phyloP scores from a whole-genome alignment of 2,329 filamentous ascomycete genomes.

The Hirsutella rhossiliensis region DNA sequence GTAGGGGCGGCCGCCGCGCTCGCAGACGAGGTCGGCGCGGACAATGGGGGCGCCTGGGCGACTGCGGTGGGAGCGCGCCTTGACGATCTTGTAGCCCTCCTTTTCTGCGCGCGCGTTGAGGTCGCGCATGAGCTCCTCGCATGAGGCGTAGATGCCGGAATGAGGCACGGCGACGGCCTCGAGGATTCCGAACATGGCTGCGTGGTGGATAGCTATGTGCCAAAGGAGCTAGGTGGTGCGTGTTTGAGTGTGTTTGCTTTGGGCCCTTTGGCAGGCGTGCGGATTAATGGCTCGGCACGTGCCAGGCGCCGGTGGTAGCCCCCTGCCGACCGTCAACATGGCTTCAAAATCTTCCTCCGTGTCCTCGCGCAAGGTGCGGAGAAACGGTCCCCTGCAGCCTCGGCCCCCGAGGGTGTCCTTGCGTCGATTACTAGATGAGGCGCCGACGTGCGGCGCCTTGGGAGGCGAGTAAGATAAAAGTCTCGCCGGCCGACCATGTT shows the following conservation, averaged over 20 bases:
- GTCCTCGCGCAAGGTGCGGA: no score
- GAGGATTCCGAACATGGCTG: slow-evolving; percentile 30
- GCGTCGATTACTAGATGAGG: no score
- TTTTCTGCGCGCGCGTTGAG: slow-evolving; percentile 28
- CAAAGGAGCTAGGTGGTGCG: slow-evolving; percentile 12
- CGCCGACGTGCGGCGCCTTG: no score
- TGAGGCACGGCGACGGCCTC: slow-evolving; percentile 25
- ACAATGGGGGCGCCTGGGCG: slow-evolving; percentile 28
- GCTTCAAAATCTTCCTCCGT: no score
- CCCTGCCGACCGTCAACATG: no score
- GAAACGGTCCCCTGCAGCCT: no score
- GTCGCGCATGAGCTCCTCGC: slow-evolving; percentile 28
- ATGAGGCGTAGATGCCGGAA: slow-evolving; percentile 23
- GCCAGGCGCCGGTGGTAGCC: no score
- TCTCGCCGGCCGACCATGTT: no score
- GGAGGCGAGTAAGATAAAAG: no score
- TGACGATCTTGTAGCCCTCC: slow-evolving; percentile 34
- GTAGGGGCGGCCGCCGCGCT: slow-evolving; percentile 30
- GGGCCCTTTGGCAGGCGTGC: not conserved
- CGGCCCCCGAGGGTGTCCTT: no score
- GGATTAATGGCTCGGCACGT: no score
- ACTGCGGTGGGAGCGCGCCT: slow-evolving; percentile 28
- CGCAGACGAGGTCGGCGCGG: slow-evolving; percentile 32
- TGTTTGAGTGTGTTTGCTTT: slow-evolving; percentile 8
- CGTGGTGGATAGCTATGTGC: slow-evolving; percentile 5